A percentile compares a stretch with the other conserved stretches of the same genome.
Conservation (phyloP, 1,284 basidiomycete genomes). For the Fistulinella cinereoalba region DNA sequence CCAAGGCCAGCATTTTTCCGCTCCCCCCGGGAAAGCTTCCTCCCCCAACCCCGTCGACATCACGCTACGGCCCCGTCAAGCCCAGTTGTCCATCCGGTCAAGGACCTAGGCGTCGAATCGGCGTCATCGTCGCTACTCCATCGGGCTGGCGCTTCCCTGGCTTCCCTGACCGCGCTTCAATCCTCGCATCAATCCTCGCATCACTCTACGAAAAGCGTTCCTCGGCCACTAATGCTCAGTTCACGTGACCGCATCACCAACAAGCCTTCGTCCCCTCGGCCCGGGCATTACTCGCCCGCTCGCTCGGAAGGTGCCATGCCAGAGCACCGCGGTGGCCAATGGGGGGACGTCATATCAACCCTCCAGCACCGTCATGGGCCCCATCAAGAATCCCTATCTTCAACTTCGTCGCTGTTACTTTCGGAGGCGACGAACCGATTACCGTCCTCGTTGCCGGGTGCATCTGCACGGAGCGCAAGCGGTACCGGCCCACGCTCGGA, state of each 20-base stretch:
- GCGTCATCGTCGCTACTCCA: slow-evolving; percentile 29
- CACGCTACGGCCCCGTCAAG: slow-evolving; percentile 39
- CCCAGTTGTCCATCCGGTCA: slow-evolving; percentile 30
- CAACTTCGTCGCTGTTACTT: slow-evolving; percentile 58
- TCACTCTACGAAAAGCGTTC: slow-evolving; percentile 41
- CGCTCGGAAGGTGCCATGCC: slow-evolving; percentile 42
- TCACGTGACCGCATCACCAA: slow-evolving; percentile 45
- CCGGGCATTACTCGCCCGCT: slow-evolving; percentile 18
- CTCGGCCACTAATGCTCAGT: slow-evolving; percentile 55
- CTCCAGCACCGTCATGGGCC: slow-evolving; percentile 35
- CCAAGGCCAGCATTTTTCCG: slow-evolving; percentile 57
- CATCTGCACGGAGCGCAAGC: slow-evolving; percentile 21
- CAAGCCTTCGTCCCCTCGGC: slow-evolving; percentile 13
- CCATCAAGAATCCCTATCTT: slow-evolving; percentile 57
- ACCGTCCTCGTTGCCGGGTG: slow-evolving; percentile 2
- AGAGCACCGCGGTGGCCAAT: slow-evolving; percentile 33
- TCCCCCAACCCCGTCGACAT: slow-evolving; percentile 36
- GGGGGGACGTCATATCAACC: slow-evolving; percentile 49
- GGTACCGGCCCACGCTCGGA: slow-evolving; percentile 37
- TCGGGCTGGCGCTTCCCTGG: slow-evolving; percentile 39
- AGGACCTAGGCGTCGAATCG: slow-evolving; percentile 33
- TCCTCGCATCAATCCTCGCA: slow-evolving; percentile 16
- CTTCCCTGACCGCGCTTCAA: slow-evolving; percentile 43
- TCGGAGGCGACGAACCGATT: slow-evolving; percentile 40
- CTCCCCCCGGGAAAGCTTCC: slow-evolving; percentile 55